These are phyloP conservation scores for Zygnema cylindricum DNA, from an alignment of 139 green algal species.

Conservation along the genomic window DNA sequence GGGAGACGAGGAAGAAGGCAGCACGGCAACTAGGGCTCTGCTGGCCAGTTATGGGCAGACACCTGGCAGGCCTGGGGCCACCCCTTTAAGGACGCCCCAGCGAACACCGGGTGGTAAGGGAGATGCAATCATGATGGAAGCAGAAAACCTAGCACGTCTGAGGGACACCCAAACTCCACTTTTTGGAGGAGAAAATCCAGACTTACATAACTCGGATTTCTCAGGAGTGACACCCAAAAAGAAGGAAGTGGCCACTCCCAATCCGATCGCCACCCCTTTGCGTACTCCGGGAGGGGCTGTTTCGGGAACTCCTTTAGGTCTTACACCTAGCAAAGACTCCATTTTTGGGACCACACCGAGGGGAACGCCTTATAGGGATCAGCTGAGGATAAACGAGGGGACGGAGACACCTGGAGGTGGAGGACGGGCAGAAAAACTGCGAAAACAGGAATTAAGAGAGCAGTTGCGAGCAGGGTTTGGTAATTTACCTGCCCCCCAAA, in stretches of 20 bases:
- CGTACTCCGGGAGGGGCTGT: conserved; percentile 45
- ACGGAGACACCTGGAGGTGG: conserved; percentile 48
- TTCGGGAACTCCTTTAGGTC: conserved; percentile 8
- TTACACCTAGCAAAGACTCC: conserved; percentile 32
- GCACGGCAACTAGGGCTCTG: conserved; percentile 46
- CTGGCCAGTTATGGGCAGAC: conserved; percentile 71
- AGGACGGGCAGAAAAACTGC: conserved; percentile 37
- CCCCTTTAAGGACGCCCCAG: conserved; percentile 75
- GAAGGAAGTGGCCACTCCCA: conserved; percentile 37
- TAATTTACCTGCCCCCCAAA: conserved; percentile 82
- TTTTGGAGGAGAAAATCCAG: conserved; percentile 83
- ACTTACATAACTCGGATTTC: conserved; percentile 80
- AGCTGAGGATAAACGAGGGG: conserved; percentile 85
- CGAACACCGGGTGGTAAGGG: conserved; percentile 79
- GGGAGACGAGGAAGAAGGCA: conserved; percentile 66
- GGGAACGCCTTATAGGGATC: conserved; percentile 76
- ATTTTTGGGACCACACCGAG: conserved; percentile 66
- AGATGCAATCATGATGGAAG: conserved; percentile 85
- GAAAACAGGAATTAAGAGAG: conserved; percentile 53
- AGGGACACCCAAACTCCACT: conserved; percentile 84
- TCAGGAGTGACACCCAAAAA: conserved; percentile 74
- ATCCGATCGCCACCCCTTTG: conserved; percentile 65
- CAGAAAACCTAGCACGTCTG: conserved; percentile 82
- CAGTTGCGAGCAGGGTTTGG: conserved; percentile 77
- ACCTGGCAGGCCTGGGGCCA: conserved; percentile 67